These are phyloP conservation scores for Persicaria tinctoria DNA, from an alignment of 148 eudicot genomes.

Conservation along the genomic window DNA sequence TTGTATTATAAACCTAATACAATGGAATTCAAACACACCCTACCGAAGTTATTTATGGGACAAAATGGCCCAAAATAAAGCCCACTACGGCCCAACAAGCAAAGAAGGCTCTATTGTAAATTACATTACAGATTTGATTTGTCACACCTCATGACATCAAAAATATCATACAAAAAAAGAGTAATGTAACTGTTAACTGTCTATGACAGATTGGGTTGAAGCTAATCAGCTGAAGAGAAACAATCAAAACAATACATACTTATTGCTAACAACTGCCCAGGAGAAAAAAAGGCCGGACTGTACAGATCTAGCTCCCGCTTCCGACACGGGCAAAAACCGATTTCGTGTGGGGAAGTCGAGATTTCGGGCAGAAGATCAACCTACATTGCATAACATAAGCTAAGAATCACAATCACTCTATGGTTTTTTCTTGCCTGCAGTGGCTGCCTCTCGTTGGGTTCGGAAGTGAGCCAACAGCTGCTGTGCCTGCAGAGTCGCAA, in stretches of 20 bases:
- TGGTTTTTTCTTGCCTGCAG: conserved; percentile 43
- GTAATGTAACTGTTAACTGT: neutral
- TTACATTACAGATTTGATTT: neutral
- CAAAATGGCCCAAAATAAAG: neutral
- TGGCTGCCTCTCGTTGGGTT: conserved; percentile 60
- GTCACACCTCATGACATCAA: neutral
- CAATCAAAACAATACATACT: neutral
- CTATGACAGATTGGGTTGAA: neutral
- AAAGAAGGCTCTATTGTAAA: neutral
- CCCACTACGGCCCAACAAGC: neutral
- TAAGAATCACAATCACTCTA: conserved; percentile 11
- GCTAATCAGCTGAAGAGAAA: neutral
- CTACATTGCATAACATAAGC: neutral
- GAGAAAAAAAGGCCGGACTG: conserved; percentile 5
- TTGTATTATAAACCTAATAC: too few relatives aligned
- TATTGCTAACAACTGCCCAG: conserved; percentile 3
- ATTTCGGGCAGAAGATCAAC: neutral
- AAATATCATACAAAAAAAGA: neutral
- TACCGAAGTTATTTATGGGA: neutral
- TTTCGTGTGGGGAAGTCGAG: neutral
- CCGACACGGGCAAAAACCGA: neutral
- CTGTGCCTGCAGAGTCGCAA: conserved; percentile 54
- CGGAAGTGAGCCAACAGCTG: conserved; percentile 93
- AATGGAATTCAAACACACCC: too few relatives aligned
- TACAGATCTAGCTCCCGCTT: conserved; percentile 21